Conservation (phyloP, 108 stramenopile species). For the Fragilariopsis cylindrus region DNA sequence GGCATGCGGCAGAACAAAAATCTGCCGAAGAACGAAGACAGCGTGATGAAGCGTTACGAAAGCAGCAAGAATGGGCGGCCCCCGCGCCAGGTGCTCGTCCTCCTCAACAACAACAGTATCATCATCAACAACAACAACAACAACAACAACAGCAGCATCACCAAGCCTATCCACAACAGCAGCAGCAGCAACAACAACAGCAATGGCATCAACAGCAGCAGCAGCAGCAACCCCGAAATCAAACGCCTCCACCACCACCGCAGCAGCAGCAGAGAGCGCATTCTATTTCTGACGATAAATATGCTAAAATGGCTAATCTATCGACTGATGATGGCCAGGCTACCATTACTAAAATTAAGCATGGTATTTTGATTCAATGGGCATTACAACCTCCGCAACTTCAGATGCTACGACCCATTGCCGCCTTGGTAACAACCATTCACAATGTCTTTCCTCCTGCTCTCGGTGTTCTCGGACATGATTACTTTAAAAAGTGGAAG, state of each 20-base stretch:
- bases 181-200: slow-evolving; percentile 38
- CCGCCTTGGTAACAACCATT: slow-evolving; percentile 63
- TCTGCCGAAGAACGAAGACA: slow-evolving; percentile 46
- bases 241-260: background rate
- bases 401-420: slow-evolving; percentile 71
- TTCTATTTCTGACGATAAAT: slow-evolving; percentile 42
- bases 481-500: slow-evolving; percentile 79
- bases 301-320: slow-evolving; percentile 66
- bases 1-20: slow-evolving; percentile 55
- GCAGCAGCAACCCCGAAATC: slow-evolving; percentile 26
- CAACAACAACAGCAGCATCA: slow-evolving; percentile 40
- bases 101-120: slow-evolving; percentile 14
- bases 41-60: slow-evolving; percentile 50
- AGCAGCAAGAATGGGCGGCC: slow-evolving; percentile 37
- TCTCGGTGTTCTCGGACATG: slow-evolving; percentile 64
- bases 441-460: slow-evolving; percentile 85
- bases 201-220: slow-evolving; percentile 45
- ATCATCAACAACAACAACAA: slow-evolving; percentile 38
- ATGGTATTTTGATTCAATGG: slow-evolving; percentile 77
- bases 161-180: slow-evolving; percentile 40
- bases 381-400: slow-evolving; percentile 76
- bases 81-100: slow-evolving; percentile 3
- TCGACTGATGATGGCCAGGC: slow-evolving; percentile 46
- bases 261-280: slow-evolving; percentile 10
- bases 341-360: slow-evolving; percentile 65